phyloP scores from a whole-genome alignment of 208 protist species.

The Trichomonas gallinae region DNA sequence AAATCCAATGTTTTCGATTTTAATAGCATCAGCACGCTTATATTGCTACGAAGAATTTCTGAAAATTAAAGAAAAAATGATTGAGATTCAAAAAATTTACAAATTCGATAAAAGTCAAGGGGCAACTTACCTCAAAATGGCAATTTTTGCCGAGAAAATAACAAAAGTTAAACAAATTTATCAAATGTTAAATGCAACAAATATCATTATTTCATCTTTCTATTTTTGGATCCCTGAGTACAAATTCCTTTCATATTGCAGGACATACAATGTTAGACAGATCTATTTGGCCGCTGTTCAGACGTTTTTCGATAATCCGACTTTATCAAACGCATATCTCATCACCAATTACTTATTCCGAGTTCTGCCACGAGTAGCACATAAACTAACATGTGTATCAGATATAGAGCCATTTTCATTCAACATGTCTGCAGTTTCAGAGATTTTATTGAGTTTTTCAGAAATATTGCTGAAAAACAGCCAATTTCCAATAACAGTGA shows the following conservation, averaged over 20 bases:
- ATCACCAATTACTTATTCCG: background rate
- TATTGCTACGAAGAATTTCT: background rate
- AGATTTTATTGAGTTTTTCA: background rate
- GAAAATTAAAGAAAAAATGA: background rate
- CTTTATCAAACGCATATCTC: background rate
- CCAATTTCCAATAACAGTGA: background rate
- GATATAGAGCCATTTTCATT: background rate
- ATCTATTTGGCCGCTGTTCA: background rate
- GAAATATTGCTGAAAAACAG: background rate
- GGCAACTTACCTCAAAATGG: background rate
- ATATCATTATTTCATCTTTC: background rate
- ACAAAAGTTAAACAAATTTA: background rate
- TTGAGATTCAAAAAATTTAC: background rate
- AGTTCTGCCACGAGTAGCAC: background rate
- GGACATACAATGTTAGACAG: background rate
- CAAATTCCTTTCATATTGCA: background rate
- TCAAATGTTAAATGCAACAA: background rate
- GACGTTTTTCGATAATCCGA: background rate
- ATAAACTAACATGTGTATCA: background rate
- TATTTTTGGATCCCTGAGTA: background rate
- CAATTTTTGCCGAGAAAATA: background rate
- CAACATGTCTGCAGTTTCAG: background rate
- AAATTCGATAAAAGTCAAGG: background rate
- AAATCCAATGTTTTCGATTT: background rate
- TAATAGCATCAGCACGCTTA: background rate